phyloP scores from a whole-genome alignment of 2,329 filamentous ascomycete species.

The Pseudogymnoascus sp. region DNA sequence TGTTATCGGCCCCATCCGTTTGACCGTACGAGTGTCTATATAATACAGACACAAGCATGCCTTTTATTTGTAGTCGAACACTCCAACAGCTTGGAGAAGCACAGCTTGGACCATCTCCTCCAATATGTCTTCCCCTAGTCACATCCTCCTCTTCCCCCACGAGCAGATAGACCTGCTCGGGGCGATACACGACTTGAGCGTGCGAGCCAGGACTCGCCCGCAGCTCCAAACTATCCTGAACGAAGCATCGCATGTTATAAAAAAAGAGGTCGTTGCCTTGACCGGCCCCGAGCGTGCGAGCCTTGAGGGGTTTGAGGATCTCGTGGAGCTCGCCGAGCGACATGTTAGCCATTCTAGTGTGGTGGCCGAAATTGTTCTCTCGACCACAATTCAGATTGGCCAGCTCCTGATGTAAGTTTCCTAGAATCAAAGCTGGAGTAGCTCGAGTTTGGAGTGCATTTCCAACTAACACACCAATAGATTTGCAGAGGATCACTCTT shows the following conservation, averaged over 20 bases:
- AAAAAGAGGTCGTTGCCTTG: not conserved
- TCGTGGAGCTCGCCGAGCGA: not conserved
- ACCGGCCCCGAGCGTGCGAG: not conserved
- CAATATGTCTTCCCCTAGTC: not conserved
- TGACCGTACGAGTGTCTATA: not conserved
- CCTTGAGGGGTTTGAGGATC: not conserved
- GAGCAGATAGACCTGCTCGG: not conserved
- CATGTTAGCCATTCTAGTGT: not conserved
- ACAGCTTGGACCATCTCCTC: not conserved
- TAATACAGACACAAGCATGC: not conserved
- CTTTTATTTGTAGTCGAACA: not conserved
- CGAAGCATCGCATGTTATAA: not conserved
- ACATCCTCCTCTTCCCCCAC: not conserved
- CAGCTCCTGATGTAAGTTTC: not conserved
- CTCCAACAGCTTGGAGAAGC: not conserved
- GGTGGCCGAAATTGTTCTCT: not conserved
- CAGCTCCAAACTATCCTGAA: not conserved
- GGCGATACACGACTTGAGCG: not conserved
- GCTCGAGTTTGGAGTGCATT: not conserved
- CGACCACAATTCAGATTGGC: not conserved
- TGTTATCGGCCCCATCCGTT: not conserved
- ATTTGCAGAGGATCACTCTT: not conserved
- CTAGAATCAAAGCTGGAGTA: not conserved
- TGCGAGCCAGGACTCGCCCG: not conserved
- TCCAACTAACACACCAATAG: not conserved